Conservation (phyloP, 371 early-diverging fungal genomes). For the Mortierella sp. region DNA sequence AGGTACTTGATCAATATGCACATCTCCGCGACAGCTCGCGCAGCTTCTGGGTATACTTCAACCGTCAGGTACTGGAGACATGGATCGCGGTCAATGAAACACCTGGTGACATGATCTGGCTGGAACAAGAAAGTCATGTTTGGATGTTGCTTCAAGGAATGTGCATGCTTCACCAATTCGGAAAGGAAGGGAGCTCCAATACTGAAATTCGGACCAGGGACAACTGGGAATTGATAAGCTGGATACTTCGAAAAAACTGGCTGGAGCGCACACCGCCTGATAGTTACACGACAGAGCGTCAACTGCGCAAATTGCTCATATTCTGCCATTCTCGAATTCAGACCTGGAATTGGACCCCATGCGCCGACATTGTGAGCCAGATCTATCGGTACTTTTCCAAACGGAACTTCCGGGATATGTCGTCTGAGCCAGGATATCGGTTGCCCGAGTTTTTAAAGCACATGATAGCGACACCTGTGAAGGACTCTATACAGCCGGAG, state of each 20-base stretch:
- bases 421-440: constrained; percentile 35
- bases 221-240: constrained; percentile 36
- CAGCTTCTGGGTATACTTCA: constrained; percentile 34
- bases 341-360: constrained; percentile 33
- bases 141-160: constrained; percentile 18
- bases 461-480: constrained; percentile 12
- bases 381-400: constrained; percentile 18
- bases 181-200: constrained; percentile 23
- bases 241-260: constrained; percentile 22
- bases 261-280: neutral
- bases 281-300: constrained; percentile 8
- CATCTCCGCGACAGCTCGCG: neutral
- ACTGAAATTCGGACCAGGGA: constrained; percentile 4
- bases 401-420: constrained; percentile 30
- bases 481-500: neutral
- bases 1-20: constrained; percentile 10
- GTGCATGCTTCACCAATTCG: constrained; percentile 42
- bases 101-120: neutral
- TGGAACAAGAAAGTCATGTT: constrained; percentile 1
- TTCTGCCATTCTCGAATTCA: constrained; percentile 25
- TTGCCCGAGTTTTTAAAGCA: constrained; percentile 45
- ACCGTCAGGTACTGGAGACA: constrained; percentile 9
- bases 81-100: constrained; percentile 7
- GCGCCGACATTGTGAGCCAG: neutral
- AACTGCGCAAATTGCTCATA: constrained; percentile 11